Conservation (phyloP, 176 grass and related monocot genomes). For the Poa pratensis region DNA sequence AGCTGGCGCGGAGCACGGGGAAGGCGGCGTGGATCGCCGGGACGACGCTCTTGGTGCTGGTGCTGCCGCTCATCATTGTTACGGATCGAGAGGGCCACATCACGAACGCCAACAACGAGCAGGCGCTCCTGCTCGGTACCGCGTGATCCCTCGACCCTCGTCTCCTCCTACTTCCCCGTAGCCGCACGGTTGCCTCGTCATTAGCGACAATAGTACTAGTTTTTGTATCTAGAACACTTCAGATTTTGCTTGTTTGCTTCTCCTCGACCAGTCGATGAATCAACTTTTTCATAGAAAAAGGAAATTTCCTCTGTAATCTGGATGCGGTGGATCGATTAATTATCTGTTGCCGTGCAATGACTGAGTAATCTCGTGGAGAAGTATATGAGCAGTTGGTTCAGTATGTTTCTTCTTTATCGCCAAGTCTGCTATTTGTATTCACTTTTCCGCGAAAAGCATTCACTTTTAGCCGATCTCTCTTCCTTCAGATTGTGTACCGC, state of each 20-base stretch:
- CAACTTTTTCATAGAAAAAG: too few species aligned
- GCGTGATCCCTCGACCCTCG: not conserved
- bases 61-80: conserved; percentile 39
- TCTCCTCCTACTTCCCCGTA: not conserved
- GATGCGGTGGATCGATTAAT: not conserved
- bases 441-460: not conserved
- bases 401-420: not conserved
- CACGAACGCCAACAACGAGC: not conserved
- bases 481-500: not conserved
- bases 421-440: not conserved
- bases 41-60: conserved; percentile 55
- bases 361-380: not conserved
- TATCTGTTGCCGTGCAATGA: too few species aligned
- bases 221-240: not conserved
- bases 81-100: conserved; percentile 45
- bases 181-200: not conserved
- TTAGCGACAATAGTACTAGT: not conserved
- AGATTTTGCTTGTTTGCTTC: too few species aligned
- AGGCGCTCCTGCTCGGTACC: not conserved
- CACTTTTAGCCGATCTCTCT: not conserved
- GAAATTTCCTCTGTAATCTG: too few species aligned
- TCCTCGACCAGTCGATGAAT: too few species aligned
- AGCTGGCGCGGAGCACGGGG: conserved; percentile 58
- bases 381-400: not conserved
- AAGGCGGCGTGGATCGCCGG: conserved; percentile 63